Conservation (phyloP, 495 filamentous ascomycete genomes). For the Daldinia vernicosa region DNA sequence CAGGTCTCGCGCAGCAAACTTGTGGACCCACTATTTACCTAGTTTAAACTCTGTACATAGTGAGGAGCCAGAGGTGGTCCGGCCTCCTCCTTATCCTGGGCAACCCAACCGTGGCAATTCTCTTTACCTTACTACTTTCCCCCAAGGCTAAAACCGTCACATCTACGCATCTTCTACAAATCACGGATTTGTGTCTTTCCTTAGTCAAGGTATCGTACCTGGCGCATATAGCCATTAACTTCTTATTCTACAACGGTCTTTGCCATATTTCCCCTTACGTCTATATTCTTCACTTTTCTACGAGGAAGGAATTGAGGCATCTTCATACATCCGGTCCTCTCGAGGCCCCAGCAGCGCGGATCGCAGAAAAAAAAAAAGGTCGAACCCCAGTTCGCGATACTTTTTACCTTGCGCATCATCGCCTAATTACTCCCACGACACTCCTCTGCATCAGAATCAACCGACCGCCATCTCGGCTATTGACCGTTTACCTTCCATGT, state of each 20-base stretch:
- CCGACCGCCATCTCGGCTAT: conserved; percentile 21
- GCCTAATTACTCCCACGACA: conserved; percentile 5
- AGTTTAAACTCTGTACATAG: conserved; percentile 23
- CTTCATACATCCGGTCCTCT: conserved; percentile 14
- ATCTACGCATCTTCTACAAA: conserved; percentile 28
- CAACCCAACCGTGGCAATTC: conserved; percentile 44
- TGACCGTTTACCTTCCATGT: conserved; percentile 41
- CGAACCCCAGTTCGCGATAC: conserved; percentile 37
- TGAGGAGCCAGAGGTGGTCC: conserved; percentile 19
- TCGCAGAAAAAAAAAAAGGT: conserved; percentile 39
- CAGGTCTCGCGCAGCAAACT: conserved; percentile 28
- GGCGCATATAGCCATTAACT: conserved; percentile 21
- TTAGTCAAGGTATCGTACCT: conserved; percentile 15
- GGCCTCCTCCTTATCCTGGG: conserved; percentile 19
- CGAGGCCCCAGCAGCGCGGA: conserved; percentile 35
- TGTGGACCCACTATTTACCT: conserved; percentile 5
- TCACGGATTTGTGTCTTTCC: conserved; percentile 21
- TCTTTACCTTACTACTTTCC: conserved; percentile 24
- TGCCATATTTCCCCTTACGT: conserved; percentile 11
- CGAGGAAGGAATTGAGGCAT: conserved; percentile 12
- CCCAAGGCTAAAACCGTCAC: conserved; percentile 26
- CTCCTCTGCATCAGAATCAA: conserved; percentile 12
- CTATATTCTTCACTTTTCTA: conserved; percentile 13
- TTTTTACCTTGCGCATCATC: conserved; percentile 25
- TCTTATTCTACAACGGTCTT: conserved; percentile 27